Conservation (phyloP, 805 yeast genomes). For the Teunomyces kruisii region DNA sequence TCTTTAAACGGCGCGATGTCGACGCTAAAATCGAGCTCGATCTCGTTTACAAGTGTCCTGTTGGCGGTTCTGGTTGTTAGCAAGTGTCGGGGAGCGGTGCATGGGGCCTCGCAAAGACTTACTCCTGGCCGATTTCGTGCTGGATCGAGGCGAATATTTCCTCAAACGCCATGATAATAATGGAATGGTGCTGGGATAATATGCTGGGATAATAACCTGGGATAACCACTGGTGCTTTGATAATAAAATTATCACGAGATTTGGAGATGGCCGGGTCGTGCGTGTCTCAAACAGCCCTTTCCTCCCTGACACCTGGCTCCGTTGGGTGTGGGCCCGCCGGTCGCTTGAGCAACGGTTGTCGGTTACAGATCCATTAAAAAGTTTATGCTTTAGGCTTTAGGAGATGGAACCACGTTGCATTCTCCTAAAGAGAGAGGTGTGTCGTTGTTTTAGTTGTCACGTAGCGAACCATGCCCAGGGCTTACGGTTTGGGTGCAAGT, state of each 20-base stretch:
- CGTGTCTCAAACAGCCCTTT: background rate
- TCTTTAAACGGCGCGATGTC: slow-evolving; percentile 12
- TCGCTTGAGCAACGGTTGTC: background rate
- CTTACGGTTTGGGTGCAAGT: too few relatives aligned
- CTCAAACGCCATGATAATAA: slow-evolving; percentile 11
- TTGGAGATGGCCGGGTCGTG: too few relatives aligned
- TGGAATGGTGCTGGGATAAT: too few relatives aligned
- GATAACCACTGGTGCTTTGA: too few relatives aligned
- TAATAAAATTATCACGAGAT: too few relatives aligned
- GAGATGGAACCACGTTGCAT: background rate
- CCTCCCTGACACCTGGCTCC: too few relatives aligned
- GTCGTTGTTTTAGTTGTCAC: background rate
- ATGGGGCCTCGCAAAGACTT: slow-evolving; percentile 3
- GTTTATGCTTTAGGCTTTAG: background rate
- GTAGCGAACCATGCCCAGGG: too few relatives aligned
- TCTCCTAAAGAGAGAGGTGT: background rate
- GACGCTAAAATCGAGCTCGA: slow-evolving; percentile 13
- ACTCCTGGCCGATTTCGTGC: slow-evolving; percentile 10
- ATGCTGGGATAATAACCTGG: too few relatives aligned
- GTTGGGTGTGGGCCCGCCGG: too few relatives aligned
- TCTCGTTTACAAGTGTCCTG: slow-evolving; percentile 9
- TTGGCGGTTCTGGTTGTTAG: slow-evolving; percentile 7
- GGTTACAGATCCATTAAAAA: background rate
- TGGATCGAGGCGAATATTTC: slow-evolving; percentile 10
- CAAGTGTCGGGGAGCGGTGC: slow-evolving; percentile 6